Conservation (phyloP, 805 yeast species). For the Grigorovia yakushimaensis region DNA sequence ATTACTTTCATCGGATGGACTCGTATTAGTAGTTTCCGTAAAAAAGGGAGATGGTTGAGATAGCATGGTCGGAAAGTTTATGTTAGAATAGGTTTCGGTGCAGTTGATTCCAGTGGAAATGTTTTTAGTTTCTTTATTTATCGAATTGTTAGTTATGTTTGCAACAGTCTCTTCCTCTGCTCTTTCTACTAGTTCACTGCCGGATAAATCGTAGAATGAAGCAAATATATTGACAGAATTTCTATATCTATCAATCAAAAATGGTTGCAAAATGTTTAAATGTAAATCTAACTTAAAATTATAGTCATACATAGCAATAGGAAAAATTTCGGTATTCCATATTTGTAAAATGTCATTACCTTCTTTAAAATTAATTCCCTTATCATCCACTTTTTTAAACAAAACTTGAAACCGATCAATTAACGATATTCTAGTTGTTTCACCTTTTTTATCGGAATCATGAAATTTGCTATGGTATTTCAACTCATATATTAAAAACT, state of each 20-base stretch:
- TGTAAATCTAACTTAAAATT: slow-evolving; percentile 11
- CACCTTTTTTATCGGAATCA: slow-evolving; percentile 1
- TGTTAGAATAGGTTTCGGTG: too few species aligned
- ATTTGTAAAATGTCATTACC: slow-evolving; percentile 7
- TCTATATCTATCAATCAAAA: slow-evolving; percentile 10
- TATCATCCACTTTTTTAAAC: neutral
- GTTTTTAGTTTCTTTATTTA: neutral
- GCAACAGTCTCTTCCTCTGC: neutral
- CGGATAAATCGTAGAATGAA: slow-evolving; percentile 20
- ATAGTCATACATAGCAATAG: slow-evolving; percentile 10
- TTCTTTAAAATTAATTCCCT: slow-evolving; percentile 2
- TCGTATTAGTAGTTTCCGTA: neutral
- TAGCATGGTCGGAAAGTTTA: too few species aligned
- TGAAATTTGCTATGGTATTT: slow-evolving; percentile 3
- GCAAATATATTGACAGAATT: slow-evolving; percentile 15
- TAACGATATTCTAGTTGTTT: slow-evolving; percentile 1
- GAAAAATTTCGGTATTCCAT: slow-evolving; percentile 15
- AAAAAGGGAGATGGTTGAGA: neutral
- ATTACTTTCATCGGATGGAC: neutral
- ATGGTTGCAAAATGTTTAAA: slow-evolving; percentile 7
- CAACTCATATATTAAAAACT: slow-evolving; percentile 16
- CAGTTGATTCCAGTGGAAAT: neutral
- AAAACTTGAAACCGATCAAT: neutral
- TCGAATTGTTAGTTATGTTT: too few species aligned
- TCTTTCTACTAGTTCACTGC: slow-evolving; percentile 12